Base-by-base conservation (phyloP, 441 rosid genomes). In the Bocquillonia castaneifolia region DNA sequence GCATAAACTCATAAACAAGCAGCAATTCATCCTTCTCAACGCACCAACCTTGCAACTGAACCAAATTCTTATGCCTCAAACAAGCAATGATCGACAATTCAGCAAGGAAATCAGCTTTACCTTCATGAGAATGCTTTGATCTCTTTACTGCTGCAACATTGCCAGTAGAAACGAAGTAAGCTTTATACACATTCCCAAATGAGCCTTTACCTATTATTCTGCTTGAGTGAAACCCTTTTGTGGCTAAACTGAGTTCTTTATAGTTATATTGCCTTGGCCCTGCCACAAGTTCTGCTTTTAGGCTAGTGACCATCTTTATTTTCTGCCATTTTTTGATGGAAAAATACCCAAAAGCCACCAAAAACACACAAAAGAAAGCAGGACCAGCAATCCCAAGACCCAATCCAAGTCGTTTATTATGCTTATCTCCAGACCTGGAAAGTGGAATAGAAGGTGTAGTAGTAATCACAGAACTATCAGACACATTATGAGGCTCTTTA, bases 11-110 rank as follows among this genome's bases (percentile, higher is more conserved):
- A 29, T 90, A 94, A 36, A 92, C 98, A 31, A 94, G 92, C 66
- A 94, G 76, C 78, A 94, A 36, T 26, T 94, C 98, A 22, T 82
- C 89, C 73, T 86, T 90, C 79, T 92, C 98, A 29, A 81, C 78
- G 59, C 99, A 94, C 98, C 97, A 94, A 23, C 99, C 99, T 53
- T 85, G 90, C 17, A 94, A 70, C 78, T 76, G 98, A 64, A 88
- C 86, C 74, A 94, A 76, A 78, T 92, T 92, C 88, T 90, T 92
- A 82, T 92, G 98, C 39, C 98, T 82, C 84, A 94, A 81, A 70
- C 98, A 67, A 54, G 97, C 97, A 62, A 94, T 92, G 63, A 87
- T 85, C 0, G 98, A 84, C 54, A 92, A 48, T 71, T 94, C 99
- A 17, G 96, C 89, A 6, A 94, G 67, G 70, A 94, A 94, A 70